phyloP scores from a whole-genome alignment of 768 basidiomycete genomes.

The Leucocoprinus leucothites region DNA sequence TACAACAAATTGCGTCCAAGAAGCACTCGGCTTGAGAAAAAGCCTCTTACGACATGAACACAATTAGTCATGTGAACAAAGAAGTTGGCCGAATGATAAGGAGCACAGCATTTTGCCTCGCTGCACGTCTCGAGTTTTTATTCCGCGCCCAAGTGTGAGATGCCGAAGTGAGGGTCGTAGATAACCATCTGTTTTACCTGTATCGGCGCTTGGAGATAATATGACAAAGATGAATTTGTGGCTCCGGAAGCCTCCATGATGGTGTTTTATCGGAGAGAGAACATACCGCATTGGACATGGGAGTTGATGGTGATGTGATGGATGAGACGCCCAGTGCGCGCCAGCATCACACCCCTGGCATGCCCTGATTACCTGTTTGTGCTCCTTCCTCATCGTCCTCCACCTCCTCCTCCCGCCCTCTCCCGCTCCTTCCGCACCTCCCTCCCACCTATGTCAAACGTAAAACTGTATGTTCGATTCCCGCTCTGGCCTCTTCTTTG shows the following conservation, averaged over 20 bases:
- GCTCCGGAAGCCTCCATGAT: not conserved
- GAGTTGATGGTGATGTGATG: conserved; percentile 8
- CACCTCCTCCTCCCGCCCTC: not conserved
- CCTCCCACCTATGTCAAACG: conserved; percentile 26
- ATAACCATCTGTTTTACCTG: not conserved
- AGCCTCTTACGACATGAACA: too few species aligned
- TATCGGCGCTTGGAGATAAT: not conserved
- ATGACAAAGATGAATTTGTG: not conserved
- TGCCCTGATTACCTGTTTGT: conserved; percentile 5
- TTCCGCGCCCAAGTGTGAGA: too few species aligned
- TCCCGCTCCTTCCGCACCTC: not conserved
- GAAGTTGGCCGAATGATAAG: too few species aligned
- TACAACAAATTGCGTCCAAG: too few species aligned
- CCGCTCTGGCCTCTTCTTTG: conserved; percentile 2
- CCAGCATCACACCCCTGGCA: not conserved
- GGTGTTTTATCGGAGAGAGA: not conserved
- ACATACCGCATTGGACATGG: not conserved
- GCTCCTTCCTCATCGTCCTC: not conserved
- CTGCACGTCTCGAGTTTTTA: too few species aligned
- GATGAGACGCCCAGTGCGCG: not conserved
- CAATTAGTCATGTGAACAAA: too few species aligned
- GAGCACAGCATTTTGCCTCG: too few species aligned
- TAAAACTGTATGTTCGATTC: conserved; percentile 29
- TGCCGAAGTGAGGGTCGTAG: not conserved
- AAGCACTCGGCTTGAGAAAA: too few species aligned